phyloP scores from a whole-genome alignment of 2,329 filamentous ascomycete genomes.

The Trichoderma semiorbis region DNA sequence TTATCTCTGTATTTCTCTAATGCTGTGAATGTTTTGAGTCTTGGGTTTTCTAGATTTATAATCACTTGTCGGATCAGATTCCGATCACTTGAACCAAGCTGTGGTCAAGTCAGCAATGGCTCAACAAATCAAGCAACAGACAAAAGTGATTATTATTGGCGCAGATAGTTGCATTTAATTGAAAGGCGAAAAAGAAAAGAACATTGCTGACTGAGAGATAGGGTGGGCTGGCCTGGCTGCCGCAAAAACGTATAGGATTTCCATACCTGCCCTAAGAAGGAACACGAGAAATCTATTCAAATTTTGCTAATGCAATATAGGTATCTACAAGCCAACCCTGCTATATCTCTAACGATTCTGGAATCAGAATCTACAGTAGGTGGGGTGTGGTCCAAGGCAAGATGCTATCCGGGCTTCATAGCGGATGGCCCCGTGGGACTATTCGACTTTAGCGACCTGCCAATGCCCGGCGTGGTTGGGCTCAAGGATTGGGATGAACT shows the following conservation, averaged over 20 bases:
- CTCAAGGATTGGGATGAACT: constrained; percentile 4
- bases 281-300: background rate
- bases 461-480: background rate
- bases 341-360: background rate
- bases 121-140: background rate
- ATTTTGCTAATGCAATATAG: background rate
- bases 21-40: too few relatives aligned
- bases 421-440: constrained; percentile 4
- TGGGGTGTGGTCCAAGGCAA: constrained; percentile 4
- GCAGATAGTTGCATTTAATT: background rate
- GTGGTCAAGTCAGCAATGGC: background rate
- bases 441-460: constrained; percentile 6
- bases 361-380: background rate
- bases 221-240: constrained; percentile 5
- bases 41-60: background rate
- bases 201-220: background rate
- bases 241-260: background rate
- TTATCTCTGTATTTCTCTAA: background rate
- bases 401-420: constrained; percentile 8
- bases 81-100: background rate
- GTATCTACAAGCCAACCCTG: background rate
- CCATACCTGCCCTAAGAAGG: background rate
- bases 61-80: background rate
- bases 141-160: background rate
- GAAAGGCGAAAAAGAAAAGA: background rate